Evolutionary conservation across 192 early-diverging fungal species (phyloP).

Genomic region (Coemansia umbellata): DNA sequence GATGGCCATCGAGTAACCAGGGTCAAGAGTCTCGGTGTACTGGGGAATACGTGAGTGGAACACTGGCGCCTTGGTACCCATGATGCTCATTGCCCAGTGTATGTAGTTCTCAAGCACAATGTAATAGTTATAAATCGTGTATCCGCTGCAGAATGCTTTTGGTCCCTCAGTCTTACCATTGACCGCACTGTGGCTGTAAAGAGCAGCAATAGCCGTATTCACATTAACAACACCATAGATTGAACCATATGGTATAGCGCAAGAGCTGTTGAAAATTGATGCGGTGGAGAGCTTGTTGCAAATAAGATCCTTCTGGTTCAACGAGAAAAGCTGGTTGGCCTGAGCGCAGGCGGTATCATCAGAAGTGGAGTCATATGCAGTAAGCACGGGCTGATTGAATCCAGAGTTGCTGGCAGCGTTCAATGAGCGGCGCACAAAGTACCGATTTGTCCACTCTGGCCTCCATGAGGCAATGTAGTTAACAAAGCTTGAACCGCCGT

Average conservation of each 20-base stretch:
- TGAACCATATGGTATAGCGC: constrained; percentile 27
- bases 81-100: constrained; percentile 34
- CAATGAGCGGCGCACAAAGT: constrained; percentile 30
- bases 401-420: background rate
- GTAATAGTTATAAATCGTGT: constrained; percentile 31
- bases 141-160: constrained; percentile 4
- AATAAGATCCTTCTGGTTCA: constrained; percentile 30
- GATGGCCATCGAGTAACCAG: constrained; percentile 28
- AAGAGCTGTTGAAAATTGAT: constrained; percentile 17
- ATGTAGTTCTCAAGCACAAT: constrained; percentile 40
- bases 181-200: constrained; percentile 42
- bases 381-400: constrained; percentile 21
- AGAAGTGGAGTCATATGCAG: background rate
- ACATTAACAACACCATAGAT: constrained; percentile 19
- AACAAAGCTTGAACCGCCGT: constrained; percentile 17
- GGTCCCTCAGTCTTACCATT: background rate
- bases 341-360: constrained; percentile 4
- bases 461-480: constrained; percentile 46
- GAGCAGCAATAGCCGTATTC: constrained; percentile 29
- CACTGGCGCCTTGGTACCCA: constrained; percentile 19
- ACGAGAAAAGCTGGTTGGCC: constrained; percentile 15
- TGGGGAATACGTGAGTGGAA: constrained; percentile 26
- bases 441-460: constrained; percentile 31
- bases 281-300: constrained; percentile 25
- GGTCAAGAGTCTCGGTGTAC: constrained; percentile 28